Conservation (phyloP, 2,329 filamentous ascomycete species). For the Cladosporium halotolerans region DNA sequence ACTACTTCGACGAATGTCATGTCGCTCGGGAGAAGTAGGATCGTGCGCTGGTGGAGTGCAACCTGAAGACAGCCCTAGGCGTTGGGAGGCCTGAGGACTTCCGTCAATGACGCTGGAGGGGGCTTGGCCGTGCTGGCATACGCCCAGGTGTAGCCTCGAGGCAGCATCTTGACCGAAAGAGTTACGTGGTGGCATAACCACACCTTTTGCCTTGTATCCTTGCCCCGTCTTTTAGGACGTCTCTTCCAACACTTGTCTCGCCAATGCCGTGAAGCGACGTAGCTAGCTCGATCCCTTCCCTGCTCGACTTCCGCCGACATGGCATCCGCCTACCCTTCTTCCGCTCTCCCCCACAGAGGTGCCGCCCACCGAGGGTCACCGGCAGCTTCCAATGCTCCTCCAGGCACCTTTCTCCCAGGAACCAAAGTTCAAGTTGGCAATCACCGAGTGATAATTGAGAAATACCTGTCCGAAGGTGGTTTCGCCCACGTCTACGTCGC, state of each 20-base stretch:
- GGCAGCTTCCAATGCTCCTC: conserved; percentile 28
- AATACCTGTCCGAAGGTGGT: conserved; percentile 95
- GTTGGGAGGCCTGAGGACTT: neutral
- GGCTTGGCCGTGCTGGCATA: neutral
- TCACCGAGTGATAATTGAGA: conserved; percentile 89
- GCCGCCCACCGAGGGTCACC: conserved; percentile 7
- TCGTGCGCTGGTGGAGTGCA: neutral
- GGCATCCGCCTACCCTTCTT: conserved; percentile 2
- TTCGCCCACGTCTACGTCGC: conserved; percentile 99
- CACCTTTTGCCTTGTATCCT: neutral
- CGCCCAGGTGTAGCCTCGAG: neutral
- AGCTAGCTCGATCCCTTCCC: neutral
- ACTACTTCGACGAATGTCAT: too few relatives aligned
- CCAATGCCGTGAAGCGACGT: conserved; percentile 9
- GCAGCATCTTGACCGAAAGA: neutral
- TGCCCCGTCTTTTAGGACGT: neutral
- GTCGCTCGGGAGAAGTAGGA: too few relatives aligned
- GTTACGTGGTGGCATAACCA: conserved; percentile 8
- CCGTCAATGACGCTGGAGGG: neutral
- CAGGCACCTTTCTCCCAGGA: conserved; percentile 81
- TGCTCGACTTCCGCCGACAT: conserved; percentile 6
- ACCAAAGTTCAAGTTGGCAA: conserved; percentile 95
- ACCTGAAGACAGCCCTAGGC: conserved; percentile 3
- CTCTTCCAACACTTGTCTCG: too few relatives aligned
- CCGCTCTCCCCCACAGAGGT: conserved; percentile 3